Conservation (phyloP, 139 green algal species). For the Choricystis sp. region DNA sequence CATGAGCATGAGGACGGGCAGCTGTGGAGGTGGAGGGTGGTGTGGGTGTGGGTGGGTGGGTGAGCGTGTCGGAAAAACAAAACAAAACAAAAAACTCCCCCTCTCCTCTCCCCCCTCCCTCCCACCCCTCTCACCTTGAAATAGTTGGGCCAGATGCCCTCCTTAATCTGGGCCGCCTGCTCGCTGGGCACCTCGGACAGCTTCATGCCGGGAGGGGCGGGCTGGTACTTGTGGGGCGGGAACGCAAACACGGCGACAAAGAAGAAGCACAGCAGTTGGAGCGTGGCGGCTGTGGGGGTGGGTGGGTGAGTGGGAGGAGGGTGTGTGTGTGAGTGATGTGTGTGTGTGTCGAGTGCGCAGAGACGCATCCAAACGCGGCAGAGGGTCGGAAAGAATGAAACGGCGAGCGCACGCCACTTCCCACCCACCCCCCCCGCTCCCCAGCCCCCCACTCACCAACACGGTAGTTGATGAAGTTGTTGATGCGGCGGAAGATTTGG, state of each 20-base stretch:
- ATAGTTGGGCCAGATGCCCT: neutral
- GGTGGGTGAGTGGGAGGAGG: too few relatives aligned
- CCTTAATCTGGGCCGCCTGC: neutral
- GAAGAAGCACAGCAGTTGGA: constrained; percentile 78
- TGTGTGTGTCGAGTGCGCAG: too few relatives aligned
- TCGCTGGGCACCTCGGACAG: neutral
- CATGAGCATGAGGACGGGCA: constrained; percentile 73
- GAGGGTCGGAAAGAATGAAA: neutral
- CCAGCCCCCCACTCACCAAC: too few relatives aligned
- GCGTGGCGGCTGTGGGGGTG: constrained; percentile 39
- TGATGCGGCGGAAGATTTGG: constrained; percentile 66
- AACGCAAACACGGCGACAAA: constrained; percentile 65
- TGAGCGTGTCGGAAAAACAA: too few relatives aligned
- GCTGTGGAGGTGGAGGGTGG: constrained; percentile 56
- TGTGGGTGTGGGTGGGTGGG: constrained; percentile 4
- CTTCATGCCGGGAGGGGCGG: neutral
- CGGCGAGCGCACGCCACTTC: constrained; percentile 4
- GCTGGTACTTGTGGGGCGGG: constrained; percentile 32
- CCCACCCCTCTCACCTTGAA: too few relatives aligned
- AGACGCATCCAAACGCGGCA: constrained; percentile 5
- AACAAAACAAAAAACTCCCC: too few relatives aligned
- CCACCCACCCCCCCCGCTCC: too few relatives aligned
- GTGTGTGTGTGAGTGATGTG: too few relatives aligned
- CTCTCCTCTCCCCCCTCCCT: too few relatives aligned
- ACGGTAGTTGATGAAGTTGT: constrained; percentile 73